Conservation (phyloP, 441 rosid species). For the Gossypium gossypioides region DNA sequence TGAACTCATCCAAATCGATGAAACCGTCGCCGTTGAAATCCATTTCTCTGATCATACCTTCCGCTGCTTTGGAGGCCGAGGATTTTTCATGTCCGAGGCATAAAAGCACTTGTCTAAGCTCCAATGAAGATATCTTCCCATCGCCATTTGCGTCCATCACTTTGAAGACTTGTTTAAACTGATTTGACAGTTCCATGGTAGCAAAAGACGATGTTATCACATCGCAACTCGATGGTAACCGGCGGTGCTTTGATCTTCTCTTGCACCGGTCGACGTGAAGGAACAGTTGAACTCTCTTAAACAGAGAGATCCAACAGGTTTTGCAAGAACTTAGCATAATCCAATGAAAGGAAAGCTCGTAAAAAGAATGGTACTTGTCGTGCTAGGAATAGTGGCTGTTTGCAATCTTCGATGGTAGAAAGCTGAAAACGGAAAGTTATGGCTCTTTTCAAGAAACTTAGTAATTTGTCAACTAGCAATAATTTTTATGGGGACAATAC, state of each 20-base stretch:
- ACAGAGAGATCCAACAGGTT: conserved; percentile 20
- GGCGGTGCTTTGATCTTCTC: conserved; percentile 5
- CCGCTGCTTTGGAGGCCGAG: conserved; percentile 27
- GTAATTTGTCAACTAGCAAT: conserved; percentile 10
- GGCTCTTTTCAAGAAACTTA: conserved; percentile 4
- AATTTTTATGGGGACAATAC: conserved; percentile 9
- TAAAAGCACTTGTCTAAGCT: conserved; percentile 30
- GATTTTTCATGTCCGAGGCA: conserved; percentile 32
- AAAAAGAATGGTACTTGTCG: background rate
- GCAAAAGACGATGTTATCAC: conserved; percentile 24
- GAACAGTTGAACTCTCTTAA: conserved; percentile 2
- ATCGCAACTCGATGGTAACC: conserved; percentile 20
- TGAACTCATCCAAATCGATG: conserved; percentile 36
- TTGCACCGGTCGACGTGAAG: conserved; percentile 2
- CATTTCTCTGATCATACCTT: conserved; percentile 30
- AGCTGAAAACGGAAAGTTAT: background rate
- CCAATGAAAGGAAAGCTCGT: background rate
- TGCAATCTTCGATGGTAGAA: background rate
- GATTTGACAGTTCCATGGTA: conserved; percentile 24
- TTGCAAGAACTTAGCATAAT: conserved; percentile 17
- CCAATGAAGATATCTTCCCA: conserved; percentile 37
- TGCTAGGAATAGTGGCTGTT: background rate
- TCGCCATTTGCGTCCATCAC: conserved; percentile 35
- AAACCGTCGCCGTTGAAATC: conserved; percentile 38
- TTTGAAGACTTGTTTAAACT: conserved; percentile 21